Percentiles rank a stretch among this genome's conserved stretches.
Evolutionary conservation across 2,329 filamentous ascomycete species (phyloP).

Genomic region (Leptodontidium sp.): DNA sequence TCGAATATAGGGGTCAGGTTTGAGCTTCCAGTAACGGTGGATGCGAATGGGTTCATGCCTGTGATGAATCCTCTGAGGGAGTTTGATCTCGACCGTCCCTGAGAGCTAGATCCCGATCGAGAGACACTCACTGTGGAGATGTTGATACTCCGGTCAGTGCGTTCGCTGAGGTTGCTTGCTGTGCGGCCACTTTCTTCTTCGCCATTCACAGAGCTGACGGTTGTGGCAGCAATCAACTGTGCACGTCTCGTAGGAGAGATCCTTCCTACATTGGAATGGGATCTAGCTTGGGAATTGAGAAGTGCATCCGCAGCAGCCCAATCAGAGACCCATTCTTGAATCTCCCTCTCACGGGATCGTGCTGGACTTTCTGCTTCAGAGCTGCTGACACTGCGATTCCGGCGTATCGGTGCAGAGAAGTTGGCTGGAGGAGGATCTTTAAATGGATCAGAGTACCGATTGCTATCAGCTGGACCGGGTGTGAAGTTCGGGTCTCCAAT

Average conservation of each 20-base stretch:
- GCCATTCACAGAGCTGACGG: conserved; percentile 38
- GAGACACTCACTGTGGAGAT: conserved; percentile 38
- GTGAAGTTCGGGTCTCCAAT: conserved; percentile 33
- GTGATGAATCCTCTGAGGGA: conserved; percentile 44
- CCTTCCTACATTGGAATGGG: conserved; percentile 43
- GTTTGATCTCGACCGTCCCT: conserved; percentile 41
- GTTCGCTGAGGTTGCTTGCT: conserved; percentile 47
- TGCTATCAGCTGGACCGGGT: conserved; percentile 26
- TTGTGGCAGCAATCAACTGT: conserved; percentile 41
- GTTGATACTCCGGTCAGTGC: conserved; percentile 44
- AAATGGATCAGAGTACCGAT: conserved; percentile 43
- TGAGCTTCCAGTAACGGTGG: conserved; percentile 32
- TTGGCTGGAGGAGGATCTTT: conserved; percentile 38
- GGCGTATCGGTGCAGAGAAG: conserved; percentile 20
- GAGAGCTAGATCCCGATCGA: conserved; percentile 43
- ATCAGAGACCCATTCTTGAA: conserved; percentile 49
- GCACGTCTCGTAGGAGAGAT: conserved; percentile 45
- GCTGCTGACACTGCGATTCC: conserved; percentile 29
- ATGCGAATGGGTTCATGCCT: conserved; percentile 42
- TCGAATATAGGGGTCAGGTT: conserved; percentile 37
- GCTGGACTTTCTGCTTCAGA: conserved; percentile 40
- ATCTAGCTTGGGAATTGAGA: conserved; percentile 42
- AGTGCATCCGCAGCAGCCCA: conserved; percentile 48
- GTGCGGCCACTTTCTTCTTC: conserved; percentile 46
- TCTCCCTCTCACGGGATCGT: conserved; percentile 45